Evolutionary conservation across 805 yeast species (phyloP).

Genomic region (Saccharomyces kudriavzevii): DNA sequence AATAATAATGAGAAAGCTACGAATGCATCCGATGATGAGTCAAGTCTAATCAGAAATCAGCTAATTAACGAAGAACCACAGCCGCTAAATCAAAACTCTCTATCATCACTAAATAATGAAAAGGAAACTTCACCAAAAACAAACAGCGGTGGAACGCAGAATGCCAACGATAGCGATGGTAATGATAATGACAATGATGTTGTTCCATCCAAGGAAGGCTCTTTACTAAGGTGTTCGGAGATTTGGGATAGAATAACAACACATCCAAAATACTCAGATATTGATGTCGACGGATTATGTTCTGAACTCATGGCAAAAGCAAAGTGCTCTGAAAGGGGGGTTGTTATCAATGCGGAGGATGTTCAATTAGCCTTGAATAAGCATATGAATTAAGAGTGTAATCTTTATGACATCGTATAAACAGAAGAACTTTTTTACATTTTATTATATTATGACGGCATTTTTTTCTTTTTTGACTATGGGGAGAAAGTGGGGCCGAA

Average conservation of each 20-base stretch:
- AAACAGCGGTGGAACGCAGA: neutral
- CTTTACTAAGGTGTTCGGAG: slow-evolving; percentile 70
- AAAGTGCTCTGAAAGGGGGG: slow-evolving; percentile 89
- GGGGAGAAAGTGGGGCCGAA: neutral
- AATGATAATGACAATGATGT: slow-evolving; percentile 31
- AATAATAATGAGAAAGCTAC: slow-evolving; percentile 1
- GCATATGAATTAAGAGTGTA: slow-evolving; percentile 13
- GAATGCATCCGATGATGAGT: neutral
- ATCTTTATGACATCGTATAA: neutral
- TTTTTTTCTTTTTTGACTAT: neutral
- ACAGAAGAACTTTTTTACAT: neutral
- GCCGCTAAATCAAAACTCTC: neutral
- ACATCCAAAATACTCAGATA: slow-evolving; percentile 87
- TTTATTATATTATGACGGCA: neutral
- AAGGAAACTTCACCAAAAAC: neutral
- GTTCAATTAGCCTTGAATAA: slow-evolving; percentile 46
- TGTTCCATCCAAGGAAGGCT: slow-evolving; percentile 62
- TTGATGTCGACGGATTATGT: slow-evolving; percentile 93
- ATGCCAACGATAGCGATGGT: slow-evolving; percentile 18
- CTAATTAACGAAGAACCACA: slow-evolving; percentile 14
- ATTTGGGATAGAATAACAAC: slow-evolving; percentile 94
- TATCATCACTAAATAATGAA: neutral
- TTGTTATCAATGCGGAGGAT: slow-evolving; percentile 73
- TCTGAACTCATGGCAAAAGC: slow-evolving; percentile 84
- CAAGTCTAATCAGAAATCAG: neutral